Base-by-base conservation (phyloP, 1,284 basidiomycete species). In the Ustilago cynodontis region DNA sequence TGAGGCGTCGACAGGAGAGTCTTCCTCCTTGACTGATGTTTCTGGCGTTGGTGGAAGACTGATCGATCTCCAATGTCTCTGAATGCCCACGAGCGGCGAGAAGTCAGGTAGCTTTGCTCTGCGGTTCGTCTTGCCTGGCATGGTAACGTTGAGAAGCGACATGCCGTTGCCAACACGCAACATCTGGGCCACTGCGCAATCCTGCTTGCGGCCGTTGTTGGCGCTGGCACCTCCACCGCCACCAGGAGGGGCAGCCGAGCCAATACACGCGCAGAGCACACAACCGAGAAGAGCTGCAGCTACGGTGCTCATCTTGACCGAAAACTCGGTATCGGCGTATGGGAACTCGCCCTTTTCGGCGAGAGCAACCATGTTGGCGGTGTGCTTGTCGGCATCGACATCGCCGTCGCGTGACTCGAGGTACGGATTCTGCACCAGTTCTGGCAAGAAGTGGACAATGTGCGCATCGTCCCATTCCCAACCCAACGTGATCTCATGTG, bases 381-480 rank as follows among this genome's bases (percentile, higher is more conserved):
- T 71, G 29, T 70, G 71, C 55, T 62, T 57, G n/a, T 74, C 61
- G 26, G 71, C 68, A 18, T 77, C 76, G 33, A 63, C 37, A 33
- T 68, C 35, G 47, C 33, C 37, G 10, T 59, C 49, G 14, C 49
- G 45, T 14, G 71, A 41, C 75, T 78, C 62, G 49, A 71, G 66
- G 41, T 61, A 67, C 9, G 85, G 83, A 13, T 85, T 87, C 77
- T 91, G 88, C 56, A 93, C 88, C 54, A 94, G 87, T 18, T 91
- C 90, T 4, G 92, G 93, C 0, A 98, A 87, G 56, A 90, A 88
- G 86, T 98, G 95, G 0, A 97, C 91, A 0, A 93, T 91, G 82
- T 94, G 93, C 6, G 91, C 91, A 81, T 98, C 95, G 79, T 97
- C 95, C 95, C 95, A 98, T 85, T 97, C 94, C 94, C 95, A 98